Evolutionary conservation across 208 protist species (phyloP), one percentile per base, ranked within the genome.

Genomic region (Zelonia costaricensis): DNA sequence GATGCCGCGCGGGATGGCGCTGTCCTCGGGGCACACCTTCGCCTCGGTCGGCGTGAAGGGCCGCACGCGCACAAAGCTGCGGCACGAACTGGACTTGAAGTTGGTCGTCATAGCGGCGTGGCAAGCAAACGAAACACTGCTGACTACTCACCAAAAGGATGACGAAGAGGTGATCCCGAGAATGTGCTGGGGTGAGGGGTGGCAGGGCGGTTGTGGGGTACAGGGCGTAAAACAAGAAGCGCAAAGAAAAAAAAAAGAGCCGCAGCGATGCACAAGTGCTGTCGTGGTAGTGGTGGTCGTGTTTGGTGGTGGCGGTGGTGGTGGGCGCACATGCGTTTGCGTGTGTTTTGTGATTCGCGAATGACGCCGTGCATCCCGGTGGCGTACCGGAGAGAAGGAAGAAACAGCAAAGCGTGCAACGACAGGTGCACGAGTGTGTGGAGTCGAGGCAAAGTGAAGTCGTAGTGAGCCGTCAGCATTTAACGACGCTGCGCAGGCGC

Each of bases 41-140:
- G 75, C 82, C 77, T 94, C 88, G 7, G 68, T 69, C 2, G 73
- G 57, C 0, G 71, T 90, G 63, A 91, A 94, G 20, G 88, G 88
- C 3, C 88, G 83, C 28, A 94, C 88, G 51, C 84, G 76, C 49
- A 90, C 83, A 44, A 88, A 88, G 44, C 76, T 80, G 30, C 75
- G 57, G 65, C 72, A 73, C 18, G 69, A 39, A 18, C 68, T 68
- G 0, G 59, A 48, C 38, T 63, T 82, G 38, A 63, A 47, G 48
- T 48, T 51, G n/a, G 44, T 59, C 31, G 57, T 70, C 54, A 62
- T 61, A 15, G 28, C 22, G 23, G 28, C 8, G 35, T 51, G 0
- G 6, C 15, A 62, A 25, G 16, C 16, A 45, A 66, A 45, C 18
- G 16, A 61, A 31, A 65, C 13, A 46, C 5, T 5, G 20, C 4